phyloP scores from a whole-genome alignment of 2,329 filamentous ascomycete species.

The Massarina eburnea region DNA sequence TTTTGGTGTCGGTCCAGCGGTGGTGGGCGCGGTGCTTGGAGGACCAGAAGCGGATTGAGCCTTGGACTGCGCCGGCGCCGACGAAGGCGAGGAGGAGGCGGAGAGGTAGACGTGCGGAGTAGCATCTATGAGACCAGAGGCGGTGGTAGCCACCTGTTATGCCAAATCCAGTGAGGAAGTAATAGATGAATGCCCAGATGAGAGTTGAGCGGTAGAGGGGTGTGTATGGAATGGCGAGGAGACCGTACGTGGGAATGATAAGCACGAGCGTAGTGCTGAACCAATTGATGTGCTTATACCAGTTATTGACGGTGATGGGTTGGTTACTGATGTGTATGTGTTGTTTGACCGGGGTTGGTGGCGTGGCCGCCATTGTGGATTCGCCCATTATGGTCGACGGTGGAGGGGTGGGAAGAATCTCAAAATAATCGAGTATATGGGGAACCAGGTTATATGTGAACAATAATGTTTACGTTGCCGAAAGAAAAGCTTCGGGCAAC shows the following conservation, averaged over 20 bases:
- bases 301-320: slow-evolving; percentile 68
- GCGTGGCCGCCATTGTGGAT: neutral
- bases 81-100: slow-evolving; percentile 50
- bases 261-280: slow-evolving; percentile 81
- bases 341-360: slow-evolving; percentile 54
- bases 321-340: slow-evolving; percentile 81
- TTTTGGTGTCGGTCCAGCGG: slow-evolving; percentile 53
- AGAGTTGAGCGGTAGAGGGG: slow-evolving; percentile 71
- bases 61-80: slow-evolving; percentile 51
- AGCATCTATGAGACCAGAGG: slow-evolving; percentile 64
- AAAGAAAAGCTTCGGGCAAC: neutral
- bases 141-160: slow-evolving; percentile 63
- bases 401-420: neutral
- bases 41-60: slow-evolving; percentile 52
- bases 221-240: slow-evolving; percentile 74
- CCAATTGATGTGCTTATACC: slow-evolving; percentile 92
- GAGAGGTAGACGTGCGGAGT: slow-evolving; percentile 46
- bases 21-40: slow-evolving; percentile 53
- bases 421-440: neutral
- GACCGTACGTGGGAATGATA: slow-evolving; percentile 70
- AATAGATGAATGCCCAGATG: slow-evolving; percentile 73
- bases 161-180: slow-evolving; percentile 78
- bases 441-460: neutral
- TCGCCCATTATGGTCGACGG: neutral
- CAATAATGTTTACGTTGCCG: neutral